Percentiles rank a stretch among this genome's conserved stretches.
phyloP scores from a whole-genome alignment of 2,329 filamentous ascomycete genomes.

The Sarocladium strictum region DNA sequence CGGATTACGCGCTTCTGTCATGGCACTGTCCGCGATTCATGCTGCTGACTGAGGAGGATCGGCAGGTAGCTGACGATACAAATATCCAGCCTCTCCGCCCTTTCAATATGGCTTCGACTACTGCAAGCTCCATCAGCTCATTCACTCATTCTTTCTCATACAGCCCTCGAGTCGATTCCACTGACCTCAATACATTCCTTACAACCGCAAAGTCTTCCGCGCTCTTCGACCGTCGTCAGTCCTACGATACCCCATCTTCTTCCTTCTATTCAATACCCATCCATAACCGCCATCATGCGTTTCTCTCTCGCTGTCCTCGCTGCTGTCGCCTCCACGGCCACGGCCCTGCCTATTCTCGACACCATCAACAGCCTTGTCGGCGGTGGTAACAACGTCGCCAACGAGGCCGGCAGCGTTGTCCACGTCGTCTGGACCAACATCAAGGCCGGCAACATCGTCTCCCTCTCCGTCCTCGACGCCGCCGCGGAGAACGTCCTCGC shows the following conservation, averaged over 20 bases:
- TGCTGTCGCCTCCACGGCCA: not conserved
- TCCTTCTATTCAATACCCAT: not conserved
- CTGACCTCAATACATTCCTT: slow-evolving; percentile 3
- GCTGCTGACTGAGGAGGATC: not conserved
- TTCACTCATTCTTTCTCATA: not conserved
- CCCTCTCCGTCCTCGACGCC: slow-evolving; percentile 8
- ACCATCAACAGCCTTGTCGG: not conserved
- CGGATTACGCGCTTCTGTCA: not conserved
- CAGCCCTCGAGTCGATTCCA: not conserved
- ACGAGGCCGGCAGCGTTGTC: not conserved
- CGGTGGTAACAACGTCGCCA: not conserved
- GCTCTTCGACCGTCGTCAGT: not conserved
- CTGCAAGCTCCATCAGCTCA: slow-evolving; percentile 1
- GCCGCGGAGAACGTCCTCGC: slow-evolving; percentile 10
- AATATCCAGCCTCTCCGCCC: not conserved
- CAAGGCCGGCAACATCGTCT: slow-evolving; percentile 5
- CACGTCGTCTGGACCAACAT: slow-evolving; percentile 10
- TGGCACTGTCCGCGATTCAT: not conserved
- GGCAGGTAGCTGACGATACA: not conserved
- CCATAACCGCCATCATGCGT: slow-evolving; percentile 5
- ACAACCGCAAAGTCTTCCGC: not conserved
- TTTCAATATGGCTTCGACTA: not conserved
- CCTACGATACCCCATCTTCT: not conserved
- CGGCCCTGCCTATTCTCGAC: slow-evolving; percentile 6
- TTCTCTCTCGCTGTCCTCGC: slow-evolving; percentile 7